Evolutionary conservation across 257 asterid species (phyloP).

Genomic region (Petunia axillaris): DNA sequence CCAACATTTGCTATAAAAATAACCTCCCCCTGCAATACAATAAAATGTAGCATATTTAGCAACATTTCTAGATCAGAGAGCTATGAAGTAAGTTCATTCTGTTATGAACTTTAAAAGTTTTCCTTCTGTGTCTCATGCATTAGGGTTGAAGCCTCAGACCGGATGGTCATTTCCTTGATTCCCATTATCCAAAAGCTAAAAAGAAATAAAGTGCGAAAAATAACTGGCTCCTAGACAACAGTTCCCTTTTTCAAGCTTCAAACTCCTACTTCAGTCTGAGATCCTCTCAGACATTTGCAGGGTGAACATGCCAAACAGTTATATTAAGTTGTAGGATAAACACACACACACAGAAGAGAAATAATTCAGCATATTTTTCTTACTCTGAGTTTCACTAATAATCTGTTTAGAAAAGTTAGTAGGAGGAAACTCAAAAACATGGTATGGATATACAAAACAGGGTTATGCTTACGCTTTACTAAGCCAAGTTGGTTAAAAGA

Average conservation of each 20-base stretch:
- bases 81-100: background rate
- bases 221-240: background rate
- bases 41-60: conserved; percentile 12
- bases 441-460: background rate
- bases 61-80: background rate
- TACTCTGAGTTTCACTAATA: background rate
- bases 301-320: background rate
- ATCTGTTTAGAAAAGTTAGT: background rate
- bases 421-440: conserved; percentile 10
- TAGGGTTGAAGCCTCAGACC: background rate
- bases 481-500: background rate
- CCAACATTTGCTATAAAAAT: conserved; percentile 85
- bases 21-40: conserved; percentile 65
- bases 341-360: background rate
- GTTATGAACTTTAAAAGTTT: background rate
- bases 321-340: background rate
- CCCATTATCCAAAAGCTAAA: background rate
- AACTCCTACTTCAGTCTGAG: background rate
- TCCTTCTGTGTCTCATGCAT: background rate
- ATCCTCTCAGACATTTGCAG: background rate
- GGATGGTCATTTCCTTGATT: background rate
- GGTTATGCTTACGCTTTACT: background rate
- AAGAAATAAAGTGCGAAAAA: background rate
- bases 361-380: conserved; percentile 17
- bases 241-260: background rate